These are phyloP conservation scores for Eragrostis curvula DNA, from an alignment of 176 grass and related monocot genomes.

Conservation along the genomic window DNA sequence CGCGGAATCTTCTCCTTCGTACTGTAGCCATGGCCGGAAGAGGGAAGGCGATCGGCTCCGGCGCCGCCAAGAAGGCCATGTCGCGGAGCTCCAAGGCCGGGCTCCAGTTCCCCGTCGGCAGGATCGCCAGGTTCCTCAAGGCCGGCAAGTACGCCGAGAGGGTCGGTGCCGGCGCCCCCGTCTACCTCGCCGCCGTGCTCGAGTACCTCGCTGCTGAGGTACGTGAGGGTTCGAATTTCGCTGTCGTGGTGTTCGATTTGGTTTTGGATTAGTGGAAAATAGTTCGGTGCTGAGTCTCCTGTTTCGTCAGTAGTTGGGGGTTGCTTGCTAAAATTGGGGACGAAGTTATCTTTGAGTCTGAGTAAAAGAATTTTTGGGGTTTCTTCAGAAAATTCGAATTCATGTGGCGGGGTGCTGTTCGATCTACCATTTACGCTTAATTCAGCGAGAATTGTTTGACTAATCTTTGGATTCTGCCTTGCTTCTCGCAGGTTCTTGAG, in stretches of 20 bases:
- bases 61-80: slow-evolving; percentile 75
- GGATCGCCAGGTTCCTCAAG: slow-evolving; percentile 96
- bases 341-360: background rate
- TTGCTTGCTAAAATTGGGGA: background rate
- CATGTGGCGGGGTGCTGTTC: accelerated
- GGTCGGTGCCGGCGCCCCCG: slow-evolving; percentile 92
- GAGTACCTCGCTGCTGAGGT: slow-evolving; percentile 99
- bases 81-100: slow-evolving; percentile 97
- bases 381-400: background rate
- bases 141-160: slow-evolving; percentile 97
- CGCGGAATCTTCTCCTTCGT: background rate
- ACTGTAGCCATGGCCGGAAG: slow-evolving; percentile 71
- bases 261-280: background rate
- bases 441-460: background rate
- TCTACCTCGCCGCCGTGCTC: slow-evolving; percentile 94
- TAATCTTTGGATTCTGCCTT: background rate
- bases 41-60: slow-evolving; percentile 91
- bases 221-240: background rate
- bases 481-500: slow-evolving; percentile 67
- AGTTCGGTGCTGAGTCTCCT: background rate
- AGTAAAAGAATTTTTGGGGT: background rate
- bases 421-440: background rate
- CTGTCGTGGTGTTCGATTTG: background rate
- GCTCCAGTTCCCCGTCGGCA: slow-evolving; percentile 93
- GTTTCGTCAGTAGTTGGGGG: background rate